Percentiles rank a stretch among this genome's conserved stretches.
These are phyloP conservation scores for Sextonia rubra DNA, from an alignment of 164 flowering plant species.

Conservation along the genomic window DNA sequence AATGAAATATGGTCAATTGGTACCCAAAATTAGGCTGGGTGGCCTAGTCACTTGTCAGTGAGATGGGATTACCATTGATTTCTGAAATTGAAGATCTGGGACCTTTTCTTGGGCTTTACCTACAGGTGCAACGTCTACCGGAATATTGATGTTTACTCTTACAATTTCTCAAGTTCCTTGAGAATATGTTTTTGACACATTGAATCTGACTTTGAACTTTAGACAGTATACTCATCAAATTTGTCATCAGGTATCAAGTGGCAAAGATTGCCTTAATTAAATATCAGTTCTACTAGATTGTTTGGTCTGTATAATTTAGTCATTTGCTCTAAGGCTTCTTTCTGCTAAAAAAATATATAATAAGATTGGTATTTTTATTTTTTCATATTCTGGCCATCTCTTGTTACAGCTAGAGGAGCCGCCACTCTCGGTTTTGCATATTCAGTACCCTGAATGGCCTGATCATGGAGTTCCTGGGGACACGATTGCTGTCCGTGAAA, in stretches of 20 bases:
- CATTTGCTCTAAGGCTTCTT: background rate
- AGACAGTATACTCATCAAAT: background rate
- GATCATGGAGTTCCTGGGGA: slow-evolving; percentile 92
- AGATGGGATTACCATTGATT: too few species aligned
- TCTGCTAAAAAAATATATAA: background rate
- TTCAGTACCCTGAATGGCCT: slow-evolving; percentile 96
- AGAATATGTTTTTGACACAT: too few species aligned
- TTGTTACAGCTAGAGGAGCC: slow-evolving; percentile 62
- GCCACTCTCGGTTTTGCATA: slow-evolving; percentile 66
- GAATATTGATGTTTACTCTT: too few species aligned
- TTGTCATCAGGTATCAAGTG: background rate
- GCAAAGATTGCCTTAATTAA: background rate
- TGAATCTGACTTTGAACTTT: background rate
- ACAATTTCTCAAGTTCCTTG: too few species aligned
- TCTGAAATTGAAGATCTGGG: too few species aligned
- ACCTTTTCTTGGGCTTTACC: too few species aligned
- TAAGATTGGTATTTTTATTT: background rate
- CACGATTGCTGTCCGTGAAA: slow-evolving; percentile 75
- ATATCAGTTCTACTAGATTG: background rate
- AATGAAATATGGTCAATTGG: too few species aligned
- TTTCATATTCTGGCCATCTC: background rate
- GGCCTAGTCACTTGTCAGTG: too few species aligned
- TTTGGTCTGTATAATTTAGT: background rate
- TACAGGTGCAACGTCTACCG: too few species aligned
- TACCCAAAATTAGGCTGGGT: too few species aligned